Base-by-base conservation (phyloP, 139 green algal species). In the Micractinium sp. region DNA sequence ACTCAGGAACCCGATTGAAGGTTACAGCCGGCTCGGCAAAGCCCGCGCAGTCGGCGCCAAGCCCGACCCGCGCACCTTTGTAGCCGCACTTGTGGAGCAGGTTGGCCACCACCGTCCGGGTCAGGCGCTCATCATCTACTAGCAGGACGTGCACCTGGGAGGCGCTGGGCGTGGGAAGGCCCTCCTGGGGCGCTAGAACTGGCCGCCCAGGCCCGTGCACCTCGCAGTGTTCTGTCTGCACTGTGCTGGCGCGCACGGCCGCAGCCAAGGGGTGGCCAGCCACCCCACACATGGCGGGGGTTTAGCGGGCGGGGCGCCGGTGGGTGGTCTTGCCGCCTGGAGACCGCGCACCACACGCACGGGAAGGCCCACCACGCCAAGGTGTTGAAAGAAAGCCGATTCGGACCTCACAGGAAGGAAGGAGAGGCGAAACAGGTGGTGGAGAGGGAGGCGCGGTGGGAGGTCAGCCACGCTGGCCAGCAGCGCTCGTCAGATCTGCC, bases 41-140 rank as follows among this genome's bases (percentile, higher is more conserved):
- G 47, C 23, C 39, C 66, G 38, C 19, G 63, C 27, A 41, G 36
- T 38, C 2, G 13, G 31, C 39, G 13, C 15, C 31, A 35, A 35
- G 41, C 33, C 16, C 71, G n/a, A 5, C 61, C 31, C 71, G 60
- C 91, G n/a, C 67, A 96, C 95, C 95, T 94, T 91, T 93, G 89
- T 98, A 98, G 53, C 95, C 93, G 85, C 95, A 97, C 66, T 96
- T 95, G 3, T 92, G 92, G 60, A 99, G 91, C 73, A 98, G 84
- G 67, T 95, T 97, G 38, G 91, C 91, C 4, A 99, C 95, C 25
- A 98, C 95, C 0, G 96, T 79, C 0, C 96, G 88, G 3, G 88
- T 93, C 12, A 99, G 89, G 1, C 93, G 85, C 83, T 99, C 96
- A 67, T 99, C 96, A 63, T 99, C 96, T 18, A 98, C 96, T 9